Conservation (phyloP, 1,139 yeast species). For the Pichia sp. region DNA sequence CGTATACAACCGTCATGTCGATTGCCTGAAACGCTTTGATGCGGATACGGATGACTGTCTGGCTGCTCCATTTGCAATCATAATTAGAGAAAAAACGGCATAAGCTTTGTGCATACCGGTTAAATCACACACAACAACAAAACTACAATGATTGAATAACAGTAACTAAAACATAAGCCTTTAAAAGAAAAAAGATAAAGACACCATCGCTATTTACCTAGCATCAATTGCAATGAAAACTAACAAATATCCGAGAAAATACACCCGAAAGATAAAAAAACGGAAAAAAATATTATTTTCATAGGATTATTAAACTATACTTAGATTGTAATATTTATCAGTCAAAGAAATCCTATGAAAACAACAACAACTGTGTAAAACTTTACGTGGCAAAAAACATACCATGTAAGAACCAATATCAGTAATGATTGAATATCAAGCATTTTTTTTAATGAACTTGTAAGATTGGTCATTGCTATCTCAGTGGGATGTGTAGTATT, state of each 20-base stretch:
- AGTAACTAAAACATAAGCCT: slow-evolving; percentile 26
- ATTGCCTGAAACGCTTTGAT: too few relatives aligned
- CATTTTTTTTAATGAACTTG: slow-evolving; percentile 52
- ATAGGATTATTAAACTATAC: too few relatives aligned
- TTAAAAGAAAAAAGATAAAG: slow-evolving; percentile 24
- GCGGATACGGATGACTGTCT: too few relatives aligned
- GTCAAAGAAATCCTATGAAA: too few relatives aligned
- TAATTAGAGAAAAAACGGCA: slow-evolving; percentile 34
- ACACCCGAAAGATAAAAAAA: slow-evolving; percentile 52
- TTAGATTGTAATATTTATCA: slow-evolving; percentile 25
- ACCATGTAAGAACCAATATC: slow-evolving; percentile 84
- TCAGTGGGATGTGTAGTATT: too few relatives aligned
- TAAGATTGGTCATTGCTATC: slow-evolving; percentile 6
- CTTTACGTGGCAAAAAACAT: slow-evolving; percentile 70
- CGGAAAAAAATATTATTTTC: slow-evolving; percentile 35
- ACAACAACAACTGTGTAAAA: slow-evolving; percentile 44
- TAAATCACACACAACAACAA: slow-evolving; percentile 35
- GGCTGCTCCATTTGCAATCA: too few relatives aligned
- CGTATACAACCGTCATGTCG: too few relatives aligned
- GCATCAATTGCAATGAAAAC: slow-evolving; percentile 49
- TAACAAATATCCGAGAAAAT: slow-evolving; percentile 45
- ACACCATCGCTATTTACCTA: slow-evolving; percentile 40
- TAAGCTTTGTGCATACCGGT: slow-evolving; percentile 39
- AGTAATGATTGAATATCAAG: slow-evolving; percentile 89
- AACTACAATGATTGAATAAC: slow-evolving; percentile 37